A percentile compares a stretch with the other conserved stretches of the same genome.
These are phyloP conservation scores for Mycosphaerella arachidis DNA, from an alignment of 2,329 filamentous ascomycete species.

Conservation along the genomic window DNA sequence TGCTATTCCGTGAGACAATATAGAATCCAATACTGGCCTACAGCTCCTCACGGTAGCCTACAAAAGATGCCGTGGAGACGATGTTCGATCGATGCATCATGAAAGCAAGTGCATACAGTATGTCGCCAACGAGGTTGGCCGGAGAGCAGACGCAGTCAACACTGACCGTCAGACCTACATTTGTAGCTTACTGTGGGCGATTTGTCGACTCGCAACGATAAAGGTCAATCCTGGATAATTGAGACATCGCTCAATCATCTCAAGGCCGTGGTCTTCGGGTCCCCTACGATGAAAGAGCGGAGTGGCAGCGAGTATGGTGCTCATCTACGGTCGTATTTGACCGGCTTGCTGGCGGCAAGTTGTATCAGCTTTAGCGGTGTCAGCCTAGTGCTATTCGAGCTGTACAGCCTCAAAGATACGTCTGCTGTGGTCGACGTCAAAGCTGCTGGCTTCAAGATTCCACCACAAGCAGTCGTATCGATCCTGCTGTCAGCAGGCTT, in stretches of 20 bases:
- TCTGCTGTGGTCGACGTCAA: slow-evolving; percentile 13
- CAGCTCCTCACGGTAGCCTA: slow-evolving; percentile 16
- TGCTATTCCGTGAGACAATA: slow-evolving; percentile 12
- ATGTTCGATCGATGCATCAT: slow-evolving; percentile 6
- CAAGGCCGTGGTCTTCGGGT: slow-evolving; percentile 13
- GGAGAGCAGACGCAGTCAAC: background rate
- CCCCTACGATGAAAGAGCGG: slow-evolving; percentile 13
- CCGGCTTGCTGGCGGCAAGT: slow-evolving; percentile 14
- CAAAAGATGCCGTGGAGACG: slow-evolving; percentile 15
- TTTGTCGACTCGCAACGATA: slow-evolving; percentile 16
- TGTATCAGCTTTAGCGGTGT: slow-evolving; percentile 9
- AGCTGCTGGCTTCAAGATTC: slow-evolving; percentile 9
- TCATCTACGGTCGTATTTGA: slow-evolving; percentile 13
- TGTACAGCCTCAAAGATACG: slow-evolving; percentile 8
- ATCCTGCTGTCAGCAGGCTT: slow-evolving; percentile 6
- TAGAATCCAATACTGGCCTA: slow-evolving; percentile 9
- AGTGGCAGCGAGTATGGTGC: slow-evolving; percentile 7
- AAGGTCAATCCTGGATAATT: slow-evolving; percentile 15
- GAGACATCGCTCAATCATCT: slow-evolving; percentile 15
- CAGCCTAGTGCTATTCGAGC: slow-evolving; percentile 9
- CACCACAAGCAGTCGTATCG: slow-evolving; percentile 7
- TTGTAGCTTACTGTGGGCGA: slow-evolving; percentile 13
- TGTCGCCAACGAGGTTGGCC: slow-evolving; percentile 8
- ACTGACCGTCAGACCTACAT: slow-evolving; percentile 4
- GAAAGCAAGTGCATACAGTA: slow-evolving; percentile 13